phyloP scores from a whole-genome alignment of 2,329 filamentous ascomycete species.

The Pyrenophora seminiperda region DNA sequence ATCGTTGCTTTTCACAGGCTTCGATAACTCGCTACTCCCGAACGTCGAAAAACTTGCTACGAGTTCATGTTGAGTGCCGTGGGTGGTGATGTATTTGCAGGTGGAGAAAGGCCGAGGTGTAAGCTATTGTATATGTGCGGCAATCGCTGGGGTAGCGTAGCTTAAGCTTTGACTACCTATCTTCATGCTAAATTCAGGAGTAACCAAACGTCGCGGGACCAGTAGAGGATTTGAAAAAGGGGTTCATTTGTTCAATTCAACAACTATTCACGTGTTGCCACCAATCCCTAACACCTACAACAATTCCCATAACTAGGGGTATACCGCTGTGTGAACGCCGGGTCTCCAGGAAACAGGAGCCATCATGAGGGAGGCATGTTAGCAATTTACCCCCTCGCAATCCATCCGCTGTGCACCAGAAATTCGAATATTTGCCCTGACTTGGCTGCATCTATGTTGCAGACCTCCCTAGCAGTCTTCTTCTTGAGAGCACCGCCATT shows the following conservation, averaged over 20 bases:
- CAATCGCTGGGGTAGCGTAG: slow-evolving; percentile 15
- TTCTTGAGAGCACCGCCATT: slow-evolving; percentile 88
- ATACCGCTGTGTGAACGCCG: slow-evolving; percentile 25
- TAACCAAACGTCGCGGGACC: background rate
- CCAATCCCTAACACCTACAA: slow-evolving; percentile 5
- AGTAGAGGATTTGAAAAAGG: background rate
- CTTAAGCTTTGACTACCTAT: slow-evolving; percentile 7
- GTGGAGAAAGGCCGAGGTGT: slow-evolving; percentile 19
- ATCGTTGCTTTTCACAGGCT: slow-evolving; percentile 9
- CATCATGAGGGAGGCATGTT: background rate
- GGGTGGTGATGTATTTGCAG: slow-evolving; percentile 12
- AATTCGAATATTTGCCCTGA: slow-evolving; percentile 90
- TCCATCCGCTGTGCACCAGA: slow-evolving; percentile 90
- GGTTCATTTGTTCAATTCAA: slow-evolving; percentile 9
- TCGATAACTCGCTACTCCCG: slow-evolving; percentile 8
- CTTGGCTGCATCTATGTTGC: slow-evolving; percentile 81
- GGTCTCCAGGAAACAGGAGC: too few species aligned
- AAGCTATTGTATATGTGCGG: slow-evolving; percentile 25
- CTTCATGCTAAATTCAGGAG: background rate
- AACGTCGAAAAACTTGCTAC: slow-evolving; percentile 16
- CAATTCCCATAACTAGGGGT: slow-evolving; percentile 23
- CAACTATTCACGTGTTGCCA: slow-evolving; percentile 5
- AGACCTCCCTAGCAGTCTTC: slow-evolving; percentile 89
- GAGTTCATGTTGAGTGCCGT: slow-evolving; percentile 24
- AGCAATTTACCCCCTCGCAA: slow-evolving; percentile 71